phyloP scores from a whole-genome alignment of 2,329 filamentous ascomycete genomes.

The Beauveria scarabaeidicola region DNA sequence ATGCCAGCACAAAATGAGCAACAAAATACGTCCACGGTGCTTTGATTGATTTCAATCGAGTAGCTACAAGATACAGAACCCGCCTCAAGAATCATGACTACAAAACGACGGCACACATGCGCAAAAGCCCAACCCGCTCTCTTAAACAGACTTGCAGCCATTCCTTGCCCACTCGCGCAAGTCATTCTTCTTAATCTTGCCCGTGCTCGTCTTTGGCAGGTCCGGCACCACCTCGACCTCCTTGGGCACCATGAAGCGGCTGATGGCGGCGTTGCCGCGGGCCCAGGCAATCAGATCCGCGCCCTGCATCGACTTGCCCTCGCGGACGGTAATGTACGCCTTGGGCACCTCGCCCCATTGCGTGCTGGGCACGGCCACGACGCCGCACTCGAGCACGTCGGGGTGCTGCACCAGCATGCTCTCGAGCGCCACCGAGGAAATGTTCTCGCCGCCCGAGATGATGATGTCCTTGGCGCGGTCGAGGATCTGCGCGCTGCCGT shows the following conservation, averaged over 20 bases:
- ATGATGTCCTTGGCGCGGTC: slow-evolving; percentile 97
- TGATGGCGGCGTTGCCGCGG: slow-evolving; percentile 69
- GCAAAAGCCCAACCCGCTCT: background rate
- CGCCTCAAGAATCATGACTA: background rate
- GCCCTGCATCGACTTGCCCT: slow-evolving; percentile 39
- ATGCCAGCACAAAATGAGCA: background rate
- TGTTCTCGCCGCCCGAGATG: slow-evolving; percentile 95
- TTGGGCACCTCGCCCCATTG: slow-evolving; percentile 97
- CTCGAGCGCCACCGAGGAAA: slow-evolving; percentile 87
- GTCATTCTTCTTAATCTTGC: slow-evolving; percentile 94
- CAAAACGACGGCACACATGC: background rate
- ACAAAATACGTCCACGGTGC: background rate
- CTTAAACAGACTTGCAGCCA: slow-evolving; percentile 1
- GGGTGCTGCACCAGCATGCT: slow-evolving; percentile 83
- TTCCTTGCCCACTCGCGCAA: slow-evolving; percentile 73
- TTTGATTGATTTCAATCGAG: background rate
- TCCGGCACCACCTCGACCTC: slow-evolving; percentile 74
- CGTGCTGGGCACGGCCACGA: slow-evolving; percentile 76
- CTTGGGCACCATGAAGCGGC: slow-evolving; percentile 76
- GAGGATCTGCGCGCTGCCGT: slow-evolving; percentile 84
- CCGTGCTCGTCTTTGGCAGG: slow-evolving; percentile 93
- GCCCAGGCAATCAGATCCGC: slow-evolving; percentile 80
- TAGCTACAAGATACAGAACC: background rate
- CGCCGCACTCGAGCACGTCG: slow-evolving; percentile 81
- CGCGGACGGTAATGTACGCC: slow-evolving; percentile 77